phyloP scores from a whole-genome alignment of 495 filamentous ascomycete genomes.

The Neurospora sp. region DNA sequence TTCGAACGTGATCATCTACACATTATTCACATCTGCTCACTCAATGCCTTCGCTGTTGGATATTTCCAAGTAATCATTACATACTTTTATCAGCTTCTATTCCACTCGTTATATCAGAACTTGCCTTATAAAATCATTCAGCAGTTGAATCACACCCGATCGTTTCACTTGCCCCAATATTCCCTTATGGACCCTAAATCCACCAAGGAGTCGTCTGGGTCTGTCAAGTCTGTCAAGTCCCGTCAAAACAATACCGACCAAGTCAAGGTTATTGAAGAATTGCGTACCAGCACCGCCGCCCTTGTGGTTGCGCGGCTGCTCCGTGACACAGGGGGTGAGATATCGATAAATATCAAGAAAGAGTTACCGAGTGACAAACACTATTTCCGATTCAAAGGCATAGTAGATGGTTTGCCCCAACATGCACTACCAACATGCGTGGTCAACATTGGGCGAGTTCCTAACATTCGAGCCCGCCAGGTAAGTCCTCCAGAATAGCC shows the following conservation, averaged over 20 bases:
- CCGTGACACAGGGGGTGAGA: background rate
- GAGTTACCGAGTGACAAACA: background rate
- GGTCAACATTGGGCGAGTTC: background rate
- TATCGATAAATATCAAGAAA: background rate
- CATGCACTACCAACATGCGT: background rate
- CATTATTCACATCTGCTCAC: background rate
- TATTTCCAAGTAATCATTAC: background rate
- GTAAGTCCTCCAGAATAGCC: background rate
- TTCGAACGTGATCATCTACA: background rate
- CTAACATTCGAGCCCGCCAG: background rate
- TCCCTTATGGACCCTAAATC: background rate
- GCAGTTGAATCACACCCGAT: background rate
- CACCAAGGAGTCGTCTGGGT: background rate
- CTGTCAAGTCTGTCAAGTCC: background rate
- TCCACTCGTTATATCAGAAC: background rate
- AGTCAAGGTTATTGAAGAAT: background rate
- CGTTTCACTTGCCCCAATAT: background rate
- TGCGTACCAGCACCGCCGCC: background rate
- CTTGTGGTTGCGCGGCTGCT: background rate
- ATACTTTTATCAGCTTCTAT: background rate
- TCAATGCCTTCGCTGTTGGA: background rate
- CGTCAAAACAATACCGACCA: background rate
- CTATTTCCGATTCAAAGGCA: background rate
- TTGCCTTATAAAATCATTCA: background rate
- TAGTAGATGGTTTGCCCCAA: background rate